Conservation (phyloP, 371 early-diverging fungal genomes). For the Mortierella sp. region DNA sequence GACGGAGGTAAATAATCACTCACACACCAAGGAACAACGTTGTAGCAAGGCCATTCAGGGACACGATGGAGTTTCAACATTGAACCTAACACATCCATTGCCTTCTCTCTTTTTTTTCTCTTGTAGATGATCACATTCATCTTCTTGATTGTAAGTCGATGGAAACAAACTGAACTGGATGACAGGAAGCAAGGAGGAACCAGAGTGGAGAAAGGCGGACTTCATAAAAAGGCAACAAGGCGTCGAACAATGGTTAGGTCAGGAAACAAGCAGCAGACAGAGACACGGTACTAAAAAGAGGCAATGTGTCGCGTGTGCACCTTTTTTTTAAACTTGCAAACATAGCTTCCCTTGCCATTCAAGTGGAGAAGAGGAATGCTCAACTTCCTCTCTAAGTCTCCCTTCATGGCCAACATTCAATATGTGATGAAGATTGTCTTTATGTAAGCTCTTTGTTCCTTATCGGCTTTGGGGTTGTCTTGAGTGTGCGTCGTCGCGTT, state of each 20-base stretch:
- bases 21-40: not conserved
- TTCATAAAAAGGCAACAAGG: not conserved
- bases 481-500: not conserved
- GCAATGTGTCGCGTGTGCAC: not conserved
- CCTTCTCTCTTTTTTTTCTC: conserved; percentile 4
- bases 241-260: not conserved
- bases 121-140: conserved; percentile 58
- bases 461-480: not conserved
- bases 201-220: not conserved
- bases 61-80: not conserved
- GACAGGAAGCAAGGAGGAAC: not conserved
- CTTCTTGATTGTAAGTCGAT: conserved; percentile 53
- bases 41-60: not conserved
- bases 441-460: conserved; percentile 61
- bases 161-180: not conserved
- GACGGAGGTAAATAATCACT: conserved; percentile 59
- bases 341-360: conserved; percentile 72
- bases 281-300: not conserved
- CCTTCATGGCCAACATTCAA: conserved; percentile 64
- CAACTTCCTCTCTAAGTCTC: conserved; percentile 66
- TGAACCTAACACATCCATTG: not conserved
- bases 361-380: conserved; percentile 72
- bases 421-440: conserved; percentile 72
- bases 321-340: conserved; percentile 10
- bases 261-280: not conserved